Percentiles rank a stretch among this genome's conserved stretches.
These are phyloP conservation scores for Pleurotus eryngii DNA, from an alignment of 768 basidiomycete genomes.

Conservation along the genomic window DNA sequence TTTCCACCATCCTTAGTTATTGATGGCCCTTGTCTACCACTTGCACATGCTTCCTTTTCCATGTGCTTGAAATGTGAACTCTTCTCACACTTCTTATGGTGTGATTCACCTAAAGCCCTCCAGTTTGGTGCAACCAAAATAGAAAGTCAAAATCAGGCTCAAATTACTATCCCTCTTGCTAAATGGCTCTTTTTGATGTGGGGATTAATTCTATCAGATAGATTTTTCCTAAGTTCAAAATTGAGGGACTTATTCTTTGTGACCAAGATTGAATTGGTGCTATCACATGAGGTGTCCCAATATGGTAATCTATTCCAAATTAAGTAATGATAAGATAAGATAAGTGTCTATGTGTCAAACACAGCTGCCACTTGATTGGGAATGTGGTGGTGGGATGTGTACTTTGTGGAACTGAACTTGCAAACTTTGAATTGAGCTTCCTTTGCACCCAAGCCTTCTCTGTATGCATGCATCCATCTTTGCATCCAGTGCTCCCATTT, in stretches of 20 bases:
- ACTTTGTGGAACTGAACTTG: conserved; percentile 27
- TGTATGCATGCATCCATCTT: conserved; percentile 32
- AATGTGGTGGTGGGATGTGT: conserved; percentile 22
- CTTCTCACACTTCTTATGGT: too few species aligned
- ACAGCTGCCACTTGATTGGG: conserved; percentile 12
- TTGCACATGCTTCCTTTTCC: too few species aligned
- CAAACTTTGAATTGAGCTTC: conserved; percentile 28
- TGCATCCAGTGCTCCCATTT: conserved; percentile 31
- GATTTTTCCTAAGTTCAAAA: conserved; percentile 16
- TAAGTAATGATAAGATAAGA: too few species aligned
- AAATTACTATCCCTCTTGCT: conserved; percentile 10
- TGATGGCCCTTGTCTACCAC: too few species aligned
- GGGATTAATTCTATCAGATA: conserved; percentile 11
- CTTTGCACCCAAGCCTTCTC: conserved; percentile 14
- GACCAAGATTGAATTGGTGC: too few species aligned
- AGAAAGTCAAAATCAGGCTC: conserved; percentile 2
- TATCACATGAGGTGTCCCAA: too few species aligned
- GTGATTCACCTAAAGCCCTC: conserved; percentile 11
- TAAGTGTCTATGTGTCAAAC: too few species aligned
- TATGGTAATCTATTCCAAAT: too few species aligned
- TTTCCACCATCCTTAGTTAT: too few species aligned
- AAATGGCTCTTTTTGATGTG: conserved; percentile 14
- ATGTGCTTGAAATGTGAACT: too few species aligned
- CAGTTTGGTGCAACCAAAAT: conserved; percentile 6
- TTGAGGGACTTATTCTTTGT: too few species aligned